phyloP scores from a whole-genome alignment of 257 asterid species.

The Solanum etuberosum region DNA sequence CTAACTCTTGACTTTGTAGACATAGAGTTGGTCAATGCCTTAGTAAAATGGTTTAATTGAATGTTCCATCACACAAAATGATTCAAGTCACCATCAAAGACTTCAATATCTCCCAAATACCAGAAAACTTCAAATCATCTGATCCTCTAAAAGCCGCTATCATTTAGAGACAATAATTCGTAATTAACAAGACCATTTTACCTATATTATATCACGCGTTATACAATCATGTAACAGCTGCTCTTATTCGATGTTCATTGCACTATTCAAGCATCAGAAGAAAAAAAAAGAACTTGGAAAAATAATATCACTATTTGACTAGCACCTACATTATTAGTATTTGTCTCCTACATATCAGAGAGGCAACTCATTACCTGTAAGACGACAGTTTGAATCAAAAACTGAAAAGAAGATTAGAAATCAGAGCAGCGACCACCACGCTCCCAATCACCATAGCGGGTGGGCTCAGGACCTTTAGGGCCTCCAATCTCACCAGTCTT shows the following conservation, averaged over 20 bases:
- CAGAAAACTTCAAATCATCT: not conserved
- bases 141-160: not conserved
- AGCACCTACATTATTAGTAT: not conserved
- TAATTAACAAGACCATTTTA: not conserved
- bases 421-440: conserved; percentile 77
- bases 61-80: not conserved
- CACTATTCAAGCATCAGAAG: not conserved
- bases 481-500: conserved; percentile 70
- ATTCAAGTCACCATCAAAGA: not conserved
- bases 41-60: not conserved
- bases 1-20: not conserved
- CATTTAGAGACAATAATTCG: not conserved
- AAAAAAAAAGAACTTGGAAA: not conserved
- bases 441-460: conserved; percentile 93
- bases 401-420: conserved; percentile 31
- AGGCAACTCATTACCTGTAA: not conserved
- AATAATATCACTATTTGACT: not conserved
- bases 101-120: not conserved
- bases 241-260: not conserved
- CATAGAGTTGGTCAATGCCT: not conserved
- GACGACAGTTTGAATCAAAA: not conserved
- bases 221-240: not conserved
- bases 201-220: not conserved
- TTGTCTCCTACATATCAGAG: not conserved
- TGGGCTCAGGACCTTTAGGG: conserved; percentile 88